A percentile compares a stretch with the other conserved stretches of the same genome.
These are phyloP conservation scores for Fonsecaea pugnacius DNA, from an alignment of 2,329 filamentous ascomycete species.

Conservation along the genomic window DNA sequence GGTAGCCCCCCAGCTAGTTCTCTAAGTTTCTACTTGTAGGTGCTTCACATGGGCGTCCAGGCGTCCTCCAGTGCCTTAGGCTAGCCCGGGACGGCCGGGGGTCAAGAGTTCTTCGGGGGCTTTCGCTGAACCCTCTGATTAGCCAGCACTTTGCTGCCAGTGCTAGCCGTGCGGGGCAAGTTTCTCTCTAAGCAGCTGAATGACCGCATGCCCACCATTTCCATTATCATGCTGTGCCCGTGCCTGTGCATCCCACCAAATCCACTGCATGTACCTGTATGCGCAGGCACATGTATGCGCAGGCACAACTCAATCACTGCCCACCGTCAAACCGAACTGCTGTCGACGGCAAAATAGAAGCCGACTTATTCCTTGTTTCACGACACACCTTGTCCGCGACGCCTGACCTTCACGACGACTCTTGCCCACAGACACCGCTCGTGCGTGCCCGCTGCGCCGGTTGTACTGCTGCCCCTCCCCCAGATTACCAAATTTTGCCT, in stretches of 20 bases:
- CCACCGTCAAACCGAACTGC: background rate
- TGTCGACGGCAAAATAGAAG: background rate
- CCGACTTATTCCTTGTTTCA: background rate
- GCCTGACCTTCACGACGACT: background rate
- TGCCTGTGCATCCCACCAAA: slow-evolving; percentile 10
- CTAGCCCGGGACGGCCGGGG: background rate
- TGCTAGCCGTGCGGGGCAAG: background rate
- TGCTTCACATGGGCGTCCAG: background rate
- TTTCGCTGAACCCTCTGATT: background rate
- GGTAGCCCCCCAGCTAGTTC: background rate
- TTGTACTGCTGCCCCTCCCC: background rate
- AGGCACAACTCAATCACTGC: background rate
- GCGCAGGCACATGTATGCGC: background rate
- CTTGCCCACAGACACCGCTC: background rate
- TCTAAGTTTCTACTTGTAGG: background rate
- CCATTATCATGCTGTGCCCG: slow-evolving; percentile 3
- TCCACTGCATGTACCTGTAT: background rate
- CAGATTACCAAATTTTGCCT: slow-evolving; percentile 4
- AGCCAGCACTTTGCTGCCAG: background rate
- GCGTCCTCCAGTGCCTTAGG: background rate
- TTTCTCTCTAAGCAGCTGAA: background rate
- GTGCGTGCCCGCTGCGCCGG: background rate
- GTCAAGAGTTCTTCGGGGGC: background rate
- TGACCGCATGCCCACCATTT: background rate
- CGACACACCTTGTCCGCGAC: background rate